These are phyloP conservation scores for Canavalia ensiformis DNA, from an alignment of 306 rosid genomes.

Conservation along the genomic window DNA sequence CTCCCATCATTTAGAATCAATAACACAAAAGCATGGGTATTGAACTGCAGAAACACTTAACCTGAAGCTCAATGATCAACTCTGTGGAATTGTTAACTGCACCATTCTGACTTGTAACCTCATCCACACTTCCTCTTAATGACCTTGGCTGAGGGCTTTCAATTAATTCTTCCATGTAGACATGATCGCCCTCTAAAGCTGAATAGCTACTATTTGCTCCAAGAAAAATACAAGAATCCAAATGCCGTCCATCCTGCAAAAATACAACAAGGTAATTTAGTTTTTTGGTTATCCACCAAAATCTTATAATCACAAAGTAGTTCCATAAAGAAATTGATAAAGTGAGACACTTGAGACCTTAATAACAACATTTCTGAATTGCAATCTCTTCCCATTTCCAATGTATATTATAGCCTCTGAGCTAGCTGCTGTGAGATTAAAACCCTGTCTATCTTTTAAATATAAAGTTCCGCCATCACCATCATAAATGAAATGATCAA, in stretches of 20 bases:
- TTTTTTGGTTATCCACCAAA: conserved; percentile 17
- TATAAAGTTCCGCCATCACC: conserved; percentile 84
- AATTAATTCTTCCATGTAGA: conserved; percentile 65
- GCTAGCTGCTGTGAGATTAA: conserved; percentile 64
- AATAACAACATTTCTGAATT: conserved; percentile 83
- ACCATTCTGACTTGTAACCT: conserved; percentile 52
- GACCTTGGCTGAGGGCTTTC: conserved; percentile 53
- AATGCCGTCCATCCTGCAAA: conserved; percentile 72
- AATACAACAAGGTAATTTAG: conserved; percentile 34
- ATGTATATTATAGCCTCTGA: conserved; percentile 80
- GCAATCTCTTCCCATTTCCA: conserved; percentile 91
- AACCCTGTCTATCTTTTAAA: conserved; percentile 73
- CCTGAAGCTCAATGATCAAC: conserved; percentile 86
- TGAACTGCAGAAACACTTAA: conserved; percentile 48
- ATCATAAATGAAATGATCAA: conserved; percentile 84
- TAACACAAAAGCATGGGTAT: not conserved
- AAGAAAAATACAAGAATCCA: conserved; percentile 93
- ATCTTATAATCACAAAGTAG: conserved; percentile 14
- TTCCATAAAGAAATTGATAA: conserved; percentile 14
- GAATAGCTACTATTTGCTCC: conserved; percentile 94
- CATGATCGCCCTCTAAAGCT: conserved; percentile 70
- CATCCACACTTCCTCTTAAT: conserved; percentile 53
- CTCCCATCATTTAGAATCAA: conserved; percentile 8
- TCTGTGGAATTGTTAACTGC: conserved; percentile 59
- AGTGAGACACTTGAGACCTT: conserved; percentile 62